Conservation (phyloP, 805 yeast genomes). For the Ogataea zsoltii region DNA sequence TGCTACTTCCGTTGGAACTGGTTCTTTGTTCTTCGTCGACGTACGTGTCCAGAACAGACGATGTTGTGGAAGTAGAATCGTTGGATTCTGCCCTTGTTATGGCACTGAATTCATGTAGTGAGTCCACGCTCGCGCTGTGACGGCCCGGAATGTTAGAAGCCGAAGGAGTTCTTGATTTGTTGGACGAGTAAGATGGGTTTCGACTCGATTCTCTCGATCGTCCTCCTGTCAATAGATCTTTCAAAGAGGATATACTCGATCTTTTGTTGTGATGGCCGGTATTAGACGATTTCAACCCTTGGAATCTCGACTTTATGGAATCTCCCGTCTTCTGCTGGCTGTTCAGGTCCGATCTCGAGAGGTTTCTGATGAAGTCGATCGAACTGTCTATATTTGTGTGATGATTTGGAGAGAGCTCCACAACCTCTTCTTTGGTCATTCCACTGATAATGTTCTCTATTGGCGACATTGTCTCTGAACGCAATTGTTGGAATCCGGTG, state of each 20-base stretch:
- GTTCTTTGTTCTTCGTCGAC: constrained; percentile 14
- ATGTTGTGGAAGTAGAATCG: constrained; percentile 11
- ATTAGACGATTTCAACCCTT: constrained; percentile 19
- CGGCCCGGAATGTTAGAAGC: constrained; percentile 11
- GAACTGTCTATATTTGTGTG: constrained; percentile 35
- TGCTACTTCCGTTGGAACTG: background rate
- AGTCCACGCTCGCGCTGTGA: constrained; percentile 23
- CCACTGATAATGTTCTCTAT: constrained; percentile 32
- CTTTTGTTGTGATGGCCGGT: constrained; percentile 29
- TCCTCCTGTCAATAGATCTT: constrained; percentile 38
- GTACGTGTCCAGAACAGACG: constrained; percentile 15
- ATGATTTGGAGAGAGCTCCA: constrained; percentile 34
- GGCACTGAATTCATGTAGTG: constrained; percentile 22
- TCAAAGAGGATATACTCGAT: constrained; percentile 37
- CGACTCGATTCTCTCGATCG: constrained; percentile 27
- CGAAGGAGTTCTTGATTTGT: constrained; percentile 19
- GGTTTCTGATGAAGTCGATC: constrained; percentile 38
- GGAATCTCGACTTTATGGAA: constrained; percentile 21
- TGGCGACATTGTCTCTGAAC: constrained; percentile 16
- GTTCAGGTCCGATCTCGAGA: constrained; percentile 37
- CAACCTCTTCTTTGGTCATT: constrained; percentile 34
- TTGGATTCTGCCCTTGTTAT: constrained; percentile 12
- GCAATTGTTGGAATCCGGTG: constrained; percentile 20
- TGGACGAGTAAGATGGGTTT: constrained; percentile 21
- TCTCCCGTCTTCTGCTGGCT: constrained; percentile 29